Evolutionary conservation across 2,329 filamentous ascomycete species (phyloP).

Genomic region (Aspergillus floridensis): DNA sequence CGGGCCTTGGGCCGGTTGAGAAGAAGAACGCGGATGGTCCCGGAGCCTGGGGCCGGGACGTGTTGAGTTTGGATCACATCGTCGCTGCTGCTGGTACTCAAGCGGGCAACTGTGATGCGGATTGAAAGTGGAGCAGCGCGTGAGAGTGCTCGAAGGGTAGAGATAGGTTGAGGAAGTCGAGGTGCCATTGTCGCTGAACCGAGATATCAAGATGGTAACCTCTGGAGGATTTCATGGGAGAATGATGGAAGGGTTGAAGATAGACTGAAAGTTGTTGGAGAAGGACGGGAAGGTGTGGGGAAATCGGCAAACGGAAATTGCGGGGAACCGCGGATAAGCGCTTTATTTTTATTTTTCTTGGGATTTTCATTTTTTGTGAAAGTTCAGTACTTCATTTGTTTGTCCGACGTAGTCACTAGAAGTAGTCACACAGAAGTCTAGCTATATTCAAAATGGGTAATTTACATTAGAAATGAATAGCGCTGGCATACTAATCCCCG

Average conservation of each 20-base stretch:
- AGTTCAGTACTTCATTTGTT: no score
- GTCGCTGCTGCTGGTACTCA: slow-evolving; percentile 34
- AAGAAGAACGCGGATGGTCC: slow-evolving; percentile 82
- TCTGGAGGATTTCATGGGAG: neutral
- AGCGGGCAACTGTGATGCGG: slow-evolving; percentile 33
- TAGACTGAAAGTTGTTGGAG: neutral
- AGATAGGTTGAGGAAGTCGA: slow-evolving; percentile 26
- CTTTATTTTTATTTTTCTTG: slow-evolving; percentile 10
- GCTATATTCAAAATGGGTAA: no score
- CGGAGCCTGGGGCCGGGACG: slow-evolving; percentile 73
- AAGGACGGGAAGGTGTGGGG: slow-evolving; percentile 20
- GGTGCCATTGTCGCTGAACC: slow-evolving; percentile 28
- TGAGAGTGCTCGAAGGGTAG: slow-evolving; percentile 16
- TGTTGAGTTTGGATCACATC: slow-evolving; percentile 64
- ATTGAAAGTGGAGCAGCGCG: slow-evolving; percentile 20
- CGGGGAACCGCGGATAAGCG: slow-evolving; percentile 21
- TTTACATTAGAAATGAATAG: no score
- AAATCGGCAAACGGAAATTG: slow-evolving; percentile 10
- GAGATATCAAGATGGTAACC: slow-evolving; percentile 6
- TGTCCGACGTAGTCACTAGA: no score
- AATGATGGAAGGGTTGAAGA: neutral
- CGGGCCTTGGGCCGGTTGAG: slow-evolving; percentile 80
- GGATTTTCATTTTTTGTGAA: slow-evolving; percentile 3
- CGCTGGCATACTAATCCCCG: no score
- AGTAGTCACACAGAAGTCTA: no score